These are phyloP conservation scores for Cladosporium velox DNA, from an alignment of 2,329 filamentous ascomycete species.

Conservation along the genomic window DNA sequence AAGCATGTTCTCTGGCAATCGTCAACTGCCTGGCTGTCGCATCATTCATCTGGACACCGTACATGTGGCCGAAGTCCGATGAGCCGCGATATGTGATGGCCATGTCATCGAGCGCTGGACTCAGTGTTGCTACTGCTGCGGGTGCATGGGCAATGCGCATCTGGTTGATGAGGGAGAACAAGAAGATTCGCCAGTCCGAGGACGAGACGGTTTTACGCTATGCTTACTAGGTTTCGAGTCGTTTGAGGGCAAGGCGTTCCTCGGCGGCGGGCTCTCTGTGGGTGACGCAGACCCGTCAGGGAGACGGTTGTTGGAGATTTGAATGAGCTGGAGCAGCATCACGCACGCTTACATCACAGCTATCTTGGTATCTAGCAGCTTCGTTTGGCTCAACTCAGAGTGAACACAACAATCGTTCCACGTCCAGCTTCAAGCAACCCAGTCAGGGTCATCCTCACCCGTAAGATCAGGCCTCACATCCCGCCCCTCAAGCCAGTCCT, in stretches of 20 bases:
- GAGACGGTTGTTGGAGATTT: too few species aligned
- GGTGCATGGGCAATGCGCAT: constrained; percentile 48
- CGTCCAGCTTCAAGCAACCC: too few species aligned
- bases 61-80: constrained; percentile 51
- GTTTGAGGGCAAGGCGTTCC: neutral
- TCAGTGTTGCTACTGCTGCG: constrained; percentile 47
- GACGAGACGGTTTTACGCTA: constrained; percentile 33
- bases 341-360: too few species aligned
- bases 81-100: constrained; percentile 48
- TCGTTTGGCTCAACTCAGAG: too few species aligned
- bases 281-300: too few species aligned
- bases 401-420: too few species aligned
- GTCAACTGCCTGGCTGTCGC: constrained; percentile 52
- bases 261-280: neutral
- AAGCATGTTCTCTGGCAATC: constrained; percentile 43
- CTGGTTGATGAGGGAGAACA: constrained; percentile 47
- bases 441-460: too few species aligned
- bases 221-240: constrained; percentile 27
- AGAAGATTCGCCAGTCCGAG: constrained; percentile 36
- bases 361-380: too few species aligned
- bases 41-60: constrained; percentile 47
- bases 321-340: too few species aligned
- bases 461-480: too few species aligned
- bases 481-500: too few species aligned
- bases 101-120: constrained; percentile 36